These are phyloP conservation scores for Boletellus deceptivus DNA, from an alignment of 1,284 basidiomycete genomes.

Conservation along the genomic window DNA sequence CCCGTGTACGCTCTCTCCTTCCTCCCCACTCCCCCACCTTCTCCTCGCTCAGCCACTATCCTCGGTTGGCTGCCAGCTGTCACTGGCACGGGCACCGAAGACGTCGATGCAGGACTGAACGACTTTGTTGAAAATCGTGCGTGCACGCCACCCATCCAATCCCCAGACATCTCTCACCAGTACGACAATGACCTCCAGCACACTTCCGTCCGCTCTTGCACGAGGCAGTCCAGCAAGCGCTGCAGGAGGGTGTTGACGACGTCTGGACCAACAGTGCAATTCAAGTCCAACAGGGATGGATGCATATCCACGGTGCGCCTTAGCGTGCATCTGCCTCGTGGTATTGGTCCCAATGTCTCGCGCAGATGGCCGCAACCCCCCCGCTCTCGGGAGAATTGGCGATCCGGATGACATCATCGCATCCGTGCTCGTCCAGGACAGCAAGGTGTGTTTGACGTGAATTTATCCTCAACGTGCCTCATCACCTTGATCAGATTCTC, in stretches of 20 bases:
- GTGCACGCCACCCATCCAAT: conserved; percentile 20
- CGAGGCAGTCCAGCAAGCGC: conserved; percentile 50
- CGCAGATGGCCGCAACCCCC: conserved; percentile 67
- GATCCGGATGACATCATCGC: conserved; percentile 80
- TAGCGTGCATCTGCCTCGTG: not conserved
- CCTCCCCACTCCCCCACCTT: conserved; percentile 43
- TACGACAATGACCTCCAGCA: conserved; percentile 37
- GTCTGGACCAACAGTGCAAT: conserved; percentile 62
- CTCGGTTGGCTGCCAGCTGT: conserved; percentile 71
- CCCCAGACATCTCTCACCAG: not conserved
- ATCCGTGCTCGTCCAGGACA: conserved; percentile 66
- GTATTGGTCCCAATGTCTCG: not conserved
- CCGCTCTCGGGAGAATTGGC: conserved; percentile 67
- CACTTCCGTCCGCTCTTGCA: conserved; percentile 61
- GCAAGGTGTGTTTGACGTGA: conserved; percentile 45
- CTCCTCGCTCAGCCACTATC: conserved; percentile 48
- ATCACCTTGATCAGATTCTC: conserved; percentile 46
- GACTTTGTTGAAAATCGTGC: conserved; percentile 70
- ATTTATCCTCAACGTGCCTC: not conserved
- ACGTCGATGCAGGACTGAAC: conserved; percentile 52
- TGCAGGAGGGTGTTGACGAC: conserved; percentile 60
- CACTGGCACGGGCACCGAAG: conserved; percentile 24
- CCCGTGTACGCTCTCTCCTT: conserved; percentile 68
- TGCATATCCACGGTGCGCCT: conserved; percentile 73
- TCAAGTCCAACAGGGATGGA: conserved; percentile 71